Base-by-base conservation (phyloP, 192 early-diverging fungal genomes). In the Backusella australiensis region DNA sequence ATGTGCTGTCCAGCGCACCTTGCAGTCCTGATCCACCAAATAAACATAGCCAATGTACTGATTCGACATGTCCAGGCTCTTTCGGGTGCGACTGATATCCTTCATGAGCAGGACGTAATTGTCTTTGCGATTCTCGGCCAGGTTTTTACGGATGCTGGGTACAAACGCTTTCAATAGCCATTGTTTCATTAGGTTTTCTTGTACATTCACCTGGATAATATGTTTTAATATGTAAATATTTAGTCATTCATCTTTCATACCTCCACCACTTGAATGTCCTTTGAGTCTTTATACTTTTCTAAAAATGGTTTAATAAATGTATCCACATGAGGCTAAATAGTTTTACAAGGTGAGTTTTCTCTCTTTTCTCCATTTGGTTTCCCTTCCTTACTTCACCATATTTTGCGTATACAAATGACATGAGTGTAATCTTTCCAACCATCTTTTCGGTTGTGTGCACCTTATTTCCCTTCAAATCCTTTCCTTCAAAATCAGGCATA, bases 1-100 rank as follows among this genome's bases (percentile, higher is more conserved):
- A 79, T 90, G 86, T 12, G 88, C 86, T 0, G 80, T 78, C 88
- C 88, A 90, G 49, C 88, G 75, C n/a, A 90, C 86, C 44, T 85
- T 85, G 72, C 88, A 88, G 52, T 90, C 79, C 68, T 79, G 69
- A 59, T 90, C 88, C 32, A 90, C 78, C 53, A 90, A 70, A 70
- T 83, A 90, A 4, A 85, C 81, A 66, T 90, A 90, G 1, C 88
- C 88, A 42, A 88, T 77, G 69, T 86, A 88, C 21, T 85, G 80
- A 67, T 90, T 90, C 34, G 77, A 80, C 85, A 90, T 87, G 49
- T 83, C 84, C 49, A 90, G 67, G 14, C 79, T 81, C 42, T 84
- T 83, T 21, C 77, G 70, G 9, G 85, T 72, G 34, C 74, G 80
- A 26, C 76, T 83, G 72, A 89, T 89, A 44, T 86, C 84, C 69